phyloP scores from a whole-genome alignment of 2,329 filamentous ascomycete species.

The Aureobasidium vineae region DNA sequence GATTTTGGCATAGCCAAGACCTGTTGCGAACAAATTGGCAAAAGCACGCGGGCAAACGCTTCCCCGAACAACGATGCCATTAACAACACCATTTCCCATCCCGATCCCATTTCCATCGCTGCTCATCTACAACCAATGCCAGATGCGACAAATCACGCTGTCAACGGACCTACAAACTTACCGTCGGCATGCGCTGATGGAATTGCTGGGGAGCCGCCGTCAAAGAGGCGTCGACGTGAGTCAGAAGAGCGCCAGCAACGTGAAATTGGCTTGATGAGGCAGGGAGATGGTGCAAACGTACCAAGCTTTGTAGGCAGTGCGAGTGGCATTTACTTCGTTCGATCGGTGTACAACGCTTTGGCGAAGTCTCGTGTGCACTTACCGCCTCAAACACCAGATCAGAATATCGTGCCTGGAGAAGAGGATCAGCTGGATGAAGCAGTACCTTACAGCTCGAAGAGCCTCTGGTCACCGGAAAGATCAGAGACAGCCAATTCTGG shows the following conservation, averaged over 20 bases:
- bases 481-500: constrained; percentile 44
- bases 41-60: neutral
- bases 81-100: neutral
- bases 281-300: constrained; percentile 47
- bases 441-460: constrained; percentile 30
- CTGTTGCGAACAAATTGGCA: neutral
- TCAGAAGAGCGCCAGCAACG: constrained; percentile 33
- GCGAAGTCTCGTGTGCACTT: constrained; percentile 28
- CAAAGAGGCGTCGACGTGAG: neutral
- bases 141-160: neutral
- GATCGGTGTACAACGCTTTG: constrained; percentile 54
- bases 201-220: neutral
- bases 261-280: constrained; percentile 54
- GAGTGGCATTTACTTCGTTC: constrained; percentile 60
- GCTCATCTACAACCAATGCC: neutral
- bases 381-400: constrained; percentile 32
- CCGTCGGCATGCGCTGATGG: neutral
- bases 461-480: constrained; percentile 40
- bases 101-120: neutral
- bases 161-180: neutral
- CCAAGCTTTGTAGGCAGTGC: constrained; percentile 58
- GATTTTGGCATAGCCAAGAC: too few species aligned
- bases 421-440: constrained; percentile 51
- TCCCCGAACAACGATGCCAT: neutral
- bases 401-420: constrained; percentile 56